A percentile compares a stretch with the other conserved stretches of the same genome.
Conservation (phyloP, 148 eudicot genomes). For the Heliamphora exappendiculata region DNA sequence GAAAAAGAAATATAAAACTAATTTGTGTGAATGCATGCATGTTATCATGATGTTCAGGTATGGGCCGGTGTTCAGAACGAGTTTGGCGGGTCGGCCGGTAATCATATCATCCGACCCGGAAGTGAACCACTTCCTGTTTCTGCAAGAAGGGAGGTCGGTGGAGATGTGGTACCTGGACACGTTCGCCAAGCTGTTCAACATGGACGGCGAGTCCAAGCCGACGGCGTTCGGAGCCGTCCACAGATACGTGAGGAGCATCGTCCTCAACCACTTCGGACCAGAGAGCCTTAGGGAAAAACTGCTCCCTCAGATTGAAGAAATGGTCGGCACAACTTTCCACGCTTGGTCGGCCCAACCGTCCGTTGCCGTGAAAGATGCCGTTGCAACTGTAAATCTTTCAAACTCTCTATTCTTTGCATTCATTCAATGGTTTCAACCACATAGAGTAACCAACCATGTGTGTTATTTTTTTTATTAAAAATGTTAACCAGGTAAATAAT, state of each 20-base stretch:
- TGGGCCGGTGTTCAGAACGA: conserved; percentile 36
- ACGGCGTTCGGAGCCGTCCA: no score
- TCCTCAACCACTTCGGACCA: conserved; percentile 29
- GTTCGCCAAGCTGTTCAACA: conserved; percentile 23
- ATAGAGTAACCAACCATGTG: no score
- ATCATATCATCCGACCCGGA: conserved; percentile 33
- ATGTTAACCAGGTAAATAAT: no score
- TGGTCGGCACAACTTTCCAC: not conserved
- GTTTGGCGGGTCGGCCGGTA: conserved; percentile 33
- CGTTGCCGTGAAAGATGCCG: not conserved
- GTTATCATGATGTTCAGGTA: no score
- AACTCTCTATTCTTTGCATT: no score
- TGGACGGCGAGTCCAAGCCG: no score
- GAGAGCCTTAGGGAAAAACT: conserved; percentile 28
- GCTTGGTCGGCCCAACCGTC: not conserved
- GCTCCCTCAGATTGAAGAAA: conserved; percentile 21
- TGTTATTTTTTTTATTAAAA: no score
- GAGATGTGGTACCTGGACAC: conserved; percentile 45
- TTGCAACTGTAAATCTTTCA: not conserved
- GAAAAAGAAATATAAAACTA: no score
- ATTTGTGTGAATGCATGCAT: no score
- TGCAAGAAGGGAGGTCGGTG: conserved; percentile 37
- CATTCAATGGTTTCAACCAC: not conserved
- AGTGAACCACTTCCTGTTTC: conserved; percentile 28
- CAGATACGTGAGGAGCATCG: conserved; percentile 24